Conservation (phyloP, 2,329 filamentous ascomycete species). For the Rasamsonia emersonii region DNA sequence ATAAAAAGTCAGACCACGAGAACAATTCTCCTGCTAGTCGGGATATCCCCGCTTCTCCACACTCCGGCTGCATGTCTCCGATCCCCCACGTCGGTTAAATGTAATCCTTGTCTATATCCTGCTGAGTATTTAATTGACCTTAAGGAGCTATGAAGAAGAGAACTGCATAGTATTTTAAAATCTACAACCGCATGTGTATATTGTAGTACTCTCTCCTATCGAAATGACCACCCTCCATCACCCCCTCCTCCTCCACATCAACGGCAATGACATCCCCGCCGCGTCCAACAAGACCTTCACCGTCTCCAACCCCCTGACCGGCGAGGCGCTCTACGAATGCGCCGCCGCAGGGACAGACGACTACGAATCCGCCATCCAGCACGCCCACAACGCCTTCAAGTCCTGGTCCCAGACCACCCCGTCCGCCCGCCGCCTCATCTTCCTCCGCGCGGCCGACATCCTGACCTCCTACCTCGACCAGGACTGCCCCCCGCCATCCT, state of each 20-base stretch:
- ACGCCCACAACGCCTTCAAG: background rate
- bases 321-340: background rate
- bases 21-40: too few species aligned
- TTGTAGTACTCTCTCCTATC: too few species aligned
- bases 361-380: slow-evolving; percentile 2
- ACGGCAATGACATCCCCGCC: slow-evolving; percentile 4
- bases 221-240: too few species aligned
- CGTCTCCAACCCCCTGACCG: slow-evolving; percentile 1
- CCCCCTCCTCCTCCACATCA: slow-evolving; percentile 2
- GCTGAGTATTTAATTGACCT: too few species aligned
- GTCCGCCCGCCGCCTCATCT: slow-evolving; percentile 1
- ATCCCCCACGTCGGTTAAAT: too few species aligned
- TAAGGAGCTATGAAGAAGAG: too few species aligned
- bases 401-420: slow-evolving; percentile 1
- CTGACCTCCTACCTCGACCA: slow-evolving; percentile 2
- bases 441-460: slow-evolving; percentile 4
- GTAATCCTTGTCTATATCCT: too few species aligned
- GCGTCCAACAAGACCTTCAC: slow-evolving; percentile 1
- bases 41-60: too few species aligned
- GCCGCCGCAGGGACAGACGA: slow-evolving; percentile 1
- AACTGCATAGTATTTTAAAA: too few species aligned
- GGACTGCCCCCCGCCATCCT: slow-evolving; percentile 12
- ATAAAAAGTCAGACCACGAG: too few species aligned
- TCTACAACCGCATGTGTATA: too few species aligned
- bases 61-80: too few species aligned